Conservation (phyloP, 805 yeast species). For the Zygosaccharomyces lentus region DNA sequence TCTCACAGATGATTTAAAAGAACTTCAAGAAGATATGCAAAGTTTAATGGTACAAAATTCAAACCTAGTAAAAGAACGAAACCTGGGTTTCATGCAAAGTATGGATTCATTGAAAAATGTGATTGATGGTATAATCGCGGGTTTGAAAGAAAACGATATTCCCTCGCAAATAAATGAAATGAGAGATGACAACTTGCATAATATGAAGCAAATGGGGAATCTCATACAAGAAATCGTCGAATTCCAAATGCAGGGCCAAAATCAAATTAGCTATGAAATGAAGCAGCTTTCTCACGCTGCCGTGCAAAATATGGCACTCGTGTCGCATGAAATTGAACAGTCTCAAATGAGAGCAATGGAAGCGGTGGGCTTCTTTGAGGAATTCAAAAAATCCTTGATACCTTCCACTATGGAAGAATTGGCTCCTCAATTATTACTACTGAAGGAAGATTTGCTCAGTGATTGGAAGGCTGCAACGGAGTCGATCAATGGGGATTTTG, state of each 20-base stretch:
- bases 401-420: conserved; percentile 13
- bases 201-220: conserved; percentile 6
- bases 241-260: conserved; percentile 6
- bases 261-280: conserved; percentile 7
- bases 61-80: conserved; percentile 2
- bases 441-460: conserved; percentile 24
- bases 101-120: conserved; percentile 11
- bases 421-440: conserved; percentile 33
- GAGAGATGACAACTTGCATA: conserved; percentile 7
- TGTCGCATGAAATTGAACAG: conserved; percentile 11
- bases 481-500: conserved; percentile 13
- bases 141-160: conserved; percentile 25
- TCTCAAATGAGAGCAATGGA: conserved; percentile 14
- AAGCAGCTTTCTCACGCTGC: conserved; percentile 3
- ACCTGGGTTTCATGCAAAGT: conserved; percentile 9
- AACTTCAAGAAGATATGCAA: conserved; percentile 6
- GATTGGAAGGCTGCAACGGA: conserved; percentile 15
- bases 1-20: conserved; percentile 9
- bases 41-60: conserved; percentile 6
- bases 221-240: conserved; percentile 2
- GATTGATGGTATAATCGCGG: conserved; percentile 15
- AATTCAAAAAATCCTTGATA: conserved; percentile 9
- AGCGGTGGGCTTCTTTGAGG: conserved; percentile 12
- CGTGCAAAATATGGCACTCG: conserved; percentile 2
- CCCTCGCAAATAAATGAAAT: conserved; percentile 14